Conservation (phyloP, 1,284 basidiomycete genomes). For the Apiotrichum gracile region DNA sequence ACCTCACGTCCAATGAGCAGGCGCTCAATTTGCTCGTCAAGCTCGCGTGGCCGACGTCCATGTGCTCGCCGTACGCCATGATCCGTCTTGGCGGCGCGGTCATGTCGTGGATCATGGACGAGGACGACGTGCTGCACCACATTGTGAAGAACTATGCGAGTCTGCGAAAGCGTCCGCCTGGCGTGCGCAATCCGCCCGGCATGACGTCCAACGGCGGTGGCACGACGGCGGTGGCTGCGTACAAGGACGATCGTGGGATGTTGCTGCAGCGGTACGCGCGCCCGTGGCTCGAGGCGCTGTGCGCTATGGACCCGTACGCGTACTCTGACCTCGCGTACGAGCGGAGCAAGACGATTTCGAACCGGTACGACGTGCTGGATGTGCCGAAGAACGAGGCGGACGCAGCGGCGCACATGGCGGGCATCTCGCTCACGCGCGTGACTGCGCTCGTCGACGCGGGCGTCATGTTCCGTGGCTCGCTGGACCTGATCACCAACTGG, state of each 20-base stretch:
- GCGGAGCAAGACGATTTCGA: slow-evolving; percentile 20
- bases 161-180: slow-evolving; percentile 52
- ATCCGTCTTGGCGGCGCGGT: slow-evolving; percentile 49
- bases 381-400: slow-evolving; percentile 14
- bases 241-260: slow-evolving; percentile 59
- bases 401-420: slow-evolving; percentile 20
- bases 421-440: slow-evolving; percentile 28
- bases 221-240: slow-evolving; percentile 47
- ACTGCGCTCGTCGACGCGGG: slow-evolving; percentile 24
- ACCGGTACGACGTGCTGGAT: slow-evolving; percentile 6
- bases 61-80: slow-evolving; percentile 61
- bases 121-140: slow-evolving; percentile 43
- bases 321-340: slow-evolving; percentile 46
- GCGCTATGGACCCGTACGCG: slow-evolving; percentile 54
- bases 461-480: slow-evolving; percentile 58
- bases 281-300: slow-evolving; percentile 61
- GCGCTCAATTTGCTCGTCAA: slow-evolving; percentile 61
- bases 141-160: slow-evolving; percentile 35
- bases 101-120: slow-evolving; percentile 50
- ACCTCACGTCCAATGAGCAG: slow-evolving; percentile 65
- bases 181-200: slow-evolving; percentile 53
- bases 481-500: slow-evolving; percentile 62
- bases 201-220: slow-evolving; percentile 51
- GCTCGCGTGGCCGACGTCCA: slow-evolving; percentile 64
- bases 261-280: slow-evolving; percentile 55